Evolutionary conservation across 495 filamentous ascomycete species (phyloP).

Genomic region (Penicillium goetzii): DNA sequence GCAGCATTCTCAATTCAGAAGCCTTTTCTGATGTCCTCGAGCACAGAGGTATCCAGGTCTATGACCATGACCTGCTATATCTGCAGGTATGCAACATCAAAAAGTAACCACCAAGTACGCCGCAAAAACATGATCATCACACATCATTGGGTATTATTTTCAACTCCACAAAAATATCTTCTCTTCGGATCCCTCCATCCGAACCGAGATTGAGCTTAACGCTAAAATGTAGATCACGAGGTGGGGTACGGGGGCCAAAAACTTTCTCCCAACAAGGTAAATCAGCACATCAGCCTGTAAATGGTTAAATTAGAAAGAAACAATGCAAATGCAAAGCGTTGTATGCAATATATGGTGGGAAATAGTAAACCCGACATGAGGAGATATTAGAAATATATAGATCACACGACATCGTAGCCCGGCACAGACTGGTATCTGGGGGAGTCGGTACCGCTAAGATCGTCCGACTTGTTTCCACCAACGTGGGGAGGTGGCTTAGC

Average conservation of each 20-base stretch:
- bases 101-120: background rate
- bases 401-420: constrained; percentile 10
- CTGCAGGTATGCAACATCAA: background rate
- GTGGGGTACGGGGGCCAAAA: background rate
- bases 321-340: background rate
- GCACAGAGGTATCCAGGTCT: background rate
- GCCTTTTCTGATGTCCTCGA: background rate
- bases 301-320: background rate
- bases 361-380: background rate
- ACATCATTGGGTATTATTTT: background rate
- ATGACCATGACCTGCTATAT: background rate
- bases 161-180: background rate
- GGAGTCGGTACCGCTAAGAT: constrained; percentile 1
- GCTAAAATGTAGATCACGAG: background rate
- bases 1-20: background rate
- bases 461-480: constrained; percentile 35
- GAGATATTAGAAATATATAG: background rate
- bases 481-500: constrained; percentile 64
- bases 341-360: background rate
- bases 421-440: constrained; percentile 10
- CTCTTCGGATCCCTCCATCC: background rate
- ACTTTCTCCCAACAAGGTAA: constrained; percentile 1
- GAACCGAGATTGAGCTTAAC: background rate
- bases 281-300: background rate
- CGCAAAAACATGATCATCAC: background rate